A percentile compares a stretch with the other conserved stretches of the same genome.
phyloP scores from a whole-genome alignment of 352 stramenopile species.

The Phytophthora europaea region DNA sequence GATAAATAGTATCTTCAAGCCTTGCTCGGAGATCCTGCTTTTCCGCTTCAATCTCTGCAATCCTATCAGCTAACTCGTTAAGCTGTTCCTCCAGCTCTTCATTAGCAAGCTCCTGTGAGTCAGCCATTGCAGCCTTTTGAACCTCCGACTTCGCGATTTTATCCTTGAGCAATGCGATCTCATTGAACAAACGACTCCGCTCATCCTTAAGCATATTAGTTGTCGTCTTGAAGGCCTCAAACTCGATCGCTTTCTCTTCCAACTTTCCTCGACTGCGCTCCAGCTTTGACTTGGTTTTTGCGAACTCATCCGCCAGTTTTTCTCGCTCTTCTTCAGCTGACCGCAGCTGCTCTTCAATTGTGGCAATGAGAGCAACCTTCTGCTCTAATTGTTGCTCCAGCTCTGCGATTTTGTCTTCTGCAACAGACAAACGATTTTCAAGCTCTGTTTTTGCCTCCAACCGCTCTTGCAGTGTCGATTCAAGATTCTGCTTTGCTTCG shows the following conservation, averaged over 20 bases:
- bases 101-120: slow-evolving; percentile 58
- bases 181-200: slow-evolving; percentile 57
- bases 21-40: slow-evolving; percentile 55
- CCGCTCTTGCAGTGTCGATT: slow-evolving; percentile 62
- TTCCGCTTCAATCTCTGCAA: slow-evolving; percentile 64
- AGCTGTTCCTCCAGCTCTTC: slow-evolving; percentile 69
- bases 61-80: slow-evolving; percentile 65
- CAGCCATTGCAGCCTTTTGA: slow-evolving; percentile 54
- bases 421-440: slow-evolving; percentile 54
- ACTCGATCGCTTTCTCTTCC: slow-evolving; percentile 75
- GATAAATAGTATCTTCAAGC: slow-evolving; percentile 47
- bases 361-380: slow-evolving; percentile 60
- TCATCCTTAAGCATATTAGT: slow-evolving; percentile 74
- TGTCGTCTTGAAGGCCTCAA: slow-evolving; percentile 67
- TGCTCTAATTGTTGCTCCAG: slow-evolving; percentile 66
- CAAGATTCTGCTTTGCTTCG: slow-evolving; percentile 63
- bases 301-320: slow-evolving; percentile 54
- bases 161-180: slow-evolving; percentile 68
- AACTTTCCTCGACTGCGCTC: slow-evolving; percentile 56
- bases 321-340: slow-evolving; percentile 58
- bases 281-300: slow-evolving; percentile 57
- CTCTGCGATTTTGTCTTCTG: slow-evolving; percentile 60
- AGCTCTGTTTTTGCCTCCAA: slow-evolving; percentile 56
- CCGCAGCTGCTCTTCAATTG: slow-evolving; percentile 62
- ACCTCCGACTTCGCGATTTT: slow-evolving; percentile 52